phyloP scores from a whole-genome alignment of 345 rosid species.

The Pseudoturritis turrita region DNA sequence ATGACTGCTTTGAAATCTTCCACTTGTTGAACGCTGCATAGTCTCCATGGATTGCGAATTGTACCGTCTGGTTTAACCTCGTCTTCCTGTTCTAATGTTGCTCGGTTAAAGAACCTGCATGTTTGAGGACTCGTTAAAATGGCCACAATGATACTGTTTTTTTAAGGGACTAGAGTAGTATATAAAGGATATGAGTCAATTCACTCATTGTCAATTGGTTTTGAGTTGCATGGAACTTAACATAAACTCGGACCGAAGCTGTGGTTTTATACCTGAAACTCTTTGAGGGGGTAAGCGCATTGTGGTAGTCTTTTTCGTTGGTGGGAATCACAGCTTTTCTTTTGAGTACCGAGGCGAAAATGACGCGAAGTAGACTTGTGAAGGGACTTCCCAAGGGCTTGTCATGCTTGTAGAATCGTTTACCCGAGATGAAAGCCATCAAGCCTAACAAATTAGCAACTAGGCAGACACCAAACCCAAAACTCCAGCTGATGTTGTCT shows the following conservation, averaged over 20 bases:
- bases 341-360: slow-evolving; percentile 34
- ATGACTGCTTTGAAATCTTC: slow-evolving; percentile 56
- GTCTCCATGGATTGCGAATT: slow-evolving; percentile 39
- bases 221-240: background rate
- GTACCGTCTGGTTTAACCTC: slow-evolving; percentile 37
- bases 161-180: no score
- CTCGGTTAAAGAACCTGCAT: slow-evolving; percentile 13
- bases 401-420: slow-evolving; percentile 29
- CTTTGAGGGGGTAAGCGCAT: slow-evolving; percentile 20
- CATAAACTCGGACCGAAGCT: background rate
- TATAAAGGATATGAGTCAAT: no score
- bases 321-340: slow-evolving; percentile 26
- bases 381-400: slow-evolving; percentile 50
- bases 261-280: slow-evolving; percentile 33
- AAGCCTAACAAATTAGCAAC: slow-evolving; percentile 33
- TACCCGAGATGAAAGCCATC: slow-evolving; percentile 33
- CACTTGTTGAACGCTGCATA: slow-evolving; percentile 48
- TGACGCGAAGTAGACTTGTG: slow-evolving; percentile 37
- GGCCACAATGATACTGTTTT: no score
- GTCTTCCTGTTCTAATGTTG: slow-evolving; percentile 37
- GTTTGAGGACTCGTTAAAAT: background rate
- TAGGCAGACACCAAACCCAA: slow-evolving; percentile 44
- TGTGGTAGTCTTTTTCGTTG: slow-evolving; percentile 33
- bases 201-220: no score
- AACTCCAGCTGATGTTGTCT: slow-evolving; percentile 44